phyloP scores from a whole-genome alignment of 768 basidiomycete species.

The Hericium erinaceus region DNA sequence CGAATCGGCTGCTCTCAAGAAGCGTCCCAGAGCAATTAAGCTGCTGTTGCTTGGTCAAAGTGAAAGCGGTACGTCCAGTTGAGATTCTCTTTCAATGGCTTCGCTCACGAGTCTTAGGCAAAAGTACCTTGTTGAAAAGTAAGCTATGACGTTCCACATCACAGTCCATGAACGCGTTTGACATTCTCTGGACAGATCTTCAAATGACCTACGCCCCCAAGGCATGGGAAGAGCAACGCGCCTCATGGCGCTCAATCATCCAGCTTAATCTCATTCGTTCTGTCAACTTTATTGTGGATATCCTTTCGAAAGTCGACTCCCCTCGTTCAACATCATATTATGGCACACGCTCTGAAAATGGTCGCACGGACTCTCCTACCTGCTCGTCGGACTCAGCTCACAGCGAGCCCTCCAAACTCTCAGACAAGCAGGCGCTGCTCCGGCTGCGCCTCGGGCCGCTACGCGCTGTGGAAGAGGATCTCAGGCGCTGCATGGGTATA shows the following conservation, averaged over 20 bases:
- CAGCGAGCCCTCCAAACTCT: slow-evolving; percentile 26
- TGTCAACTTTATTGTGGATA: slow-evolving; percentile 54
- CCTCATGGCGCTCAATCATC: slow-evolving; percentile 68
- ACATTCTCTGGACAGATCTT: slow-evolving; percentile 40
- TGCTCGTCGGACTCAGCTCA: background rate
- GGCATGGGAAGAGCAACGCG: slow-evolving; percentile 59
- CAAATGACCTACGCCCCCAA: slow-evolving; percentile 56
- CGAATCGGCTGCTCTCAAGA: slow-evolving; percentile 24
- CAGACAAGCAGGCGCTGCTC: slow-evolving; percentile 37
- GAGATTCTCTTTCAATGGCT: background rate
- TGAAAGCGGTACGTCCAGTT: slow-evolving; percentile 21
- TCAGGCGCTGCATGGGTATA: slow-evolving; percentile 49
- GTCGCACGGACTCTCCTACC: background rate
- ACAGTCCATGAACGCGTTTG: background rate
- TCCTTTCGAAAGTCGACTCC: slow-evolving; percentile 25
- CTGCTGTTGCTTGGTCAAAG: slow-evolving; percentile 30
- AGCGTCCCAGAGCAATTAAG: slow-evolving; percentile 30
- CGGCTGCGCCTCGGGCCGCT: slow-evolving; percentile 56
- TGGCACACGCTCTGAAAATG: background rate
- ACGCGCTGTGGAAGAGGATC: slow-evolving; percentile 47
- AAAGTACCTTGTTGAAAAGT: slow-evolving; percentile 34
- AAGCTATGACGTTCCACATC: slow-evolving; percentile 2
- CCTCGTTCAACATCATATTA: background rate
- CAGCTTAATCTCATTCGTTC: slow-evolving; percentile 75
- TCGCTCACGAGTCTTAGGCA: slow-evolving; percentile 17